Percentiles rank a stretch among this genome's conserved stretches.
phyloP scores from a whole-genome alignment of 768 basidiomycete genomes.

The Boletus rex-veris region DNA sequence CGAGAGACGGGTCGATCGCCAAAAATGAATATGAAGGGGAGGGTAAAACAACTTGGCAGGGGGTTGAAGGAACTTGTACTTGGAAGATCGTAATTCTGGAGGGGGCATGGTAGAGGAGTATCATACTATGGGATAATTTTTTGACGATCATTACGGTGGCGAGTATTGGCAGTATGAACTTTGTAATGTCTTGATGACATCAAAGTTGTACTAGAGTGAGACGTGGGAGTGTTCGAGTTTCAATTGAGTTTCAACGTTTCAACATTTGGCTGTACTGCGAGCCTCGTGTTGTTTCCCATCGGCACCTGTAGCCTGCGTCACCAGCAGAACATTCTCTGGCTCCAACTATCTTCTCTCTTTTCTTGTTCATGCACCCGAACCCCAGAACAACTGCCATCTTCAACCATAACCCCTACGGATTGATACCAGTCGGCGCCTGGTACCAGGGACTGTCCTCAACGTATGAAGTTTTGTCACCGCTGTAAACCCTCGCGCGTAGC shows the following conservation, averaged over 20 bases:
- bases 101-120: not conserved
- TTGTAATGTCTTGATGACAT: too few species aligned
- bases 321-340: constrained; percentile 1
- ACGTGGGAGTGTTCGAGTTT: too few species aligned
- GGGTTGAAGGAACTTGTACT: constrained; percentile 33
- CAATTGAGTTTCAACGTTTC: not conserved
- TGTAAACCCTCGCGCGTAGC: not conserved
- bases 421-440: constrained; percentile 8
- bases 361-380: constrained; percentile 12
- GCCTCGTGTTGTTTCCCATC: constrained; percentile 5
- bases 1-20: constrained; percentile 24
- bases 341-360: constrained; percentile 20
- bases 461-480: constrained; percentile 9
- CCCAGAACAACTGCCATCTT: not conserved
- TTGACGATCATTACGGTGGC: constrained; percentile 4
- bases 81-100: constrained; percentile 18
- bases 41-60: constrained; percentile 28
- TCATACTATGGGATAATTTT: not conserved
- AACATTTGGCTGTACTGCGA: constrained; percentile 1
- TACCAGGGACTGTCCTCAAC: constrained; percentile 1
- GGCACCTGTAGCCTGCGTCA: not conserved
- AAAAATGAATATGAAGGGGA: constrained; percentile 23
- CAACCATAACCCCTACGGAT: constrained; percentile 14
- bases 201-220: too few species aligned
- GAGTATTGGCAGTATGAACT: not conserved